These are phyloP conservation scores for Fusarium austroafricanum DNA, from an alignment of 2,329 filamentous ascomycete genomes.

Conservation along the genomic window DNA sequence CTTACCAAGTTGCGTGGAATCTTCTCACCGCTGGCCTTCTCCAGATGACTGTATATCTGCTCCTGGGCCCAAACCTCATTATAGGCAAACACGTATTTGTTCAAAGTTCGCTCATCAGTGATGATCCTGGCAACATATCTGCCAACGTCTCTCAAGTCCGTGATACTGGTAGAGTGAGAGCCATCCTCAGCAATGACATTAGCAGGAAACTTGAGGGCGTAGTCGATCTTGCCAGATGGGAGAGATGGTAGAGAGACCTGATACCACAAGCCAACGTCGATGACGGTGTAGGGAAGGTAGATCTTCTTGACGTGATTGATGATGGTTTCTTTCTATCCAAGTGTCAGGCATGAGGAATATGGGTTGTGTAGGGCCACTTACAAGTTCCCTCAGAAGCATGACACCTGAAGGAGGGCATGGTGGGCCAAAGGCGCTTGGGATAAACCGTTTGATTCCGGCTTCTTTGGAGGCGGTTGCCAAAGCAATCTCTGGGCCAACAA, in stretches of 20 bases:
- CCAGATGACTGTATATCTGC: slow-evolving; percentile 59
- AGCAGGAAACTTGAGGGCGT: slow-evolving; percentile 49
- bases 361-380: not conserved
- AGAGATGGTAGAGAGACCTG: slow-evolving; percentile 54
- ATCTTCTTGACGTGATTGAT: slow-evolving; percentile 61
- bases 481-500: slow-evolving; percentile 6
- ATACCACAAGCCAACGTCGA: slow-evolving; percentile 71
- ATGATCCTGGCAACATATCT: slow-evolving; percentile 63
- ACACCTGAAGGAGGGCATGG: slow-evolving; percentile 23
- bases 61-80: slow-evolving; percentile 59
- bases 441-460: slow-evolving; percentile 31
- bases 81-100: slow-evolving; percentile 63
- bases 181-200: slow-evolving; percentile 59
- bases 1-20: slow-evolving; percentile 45
- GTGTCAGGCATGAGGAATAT: not conserved
- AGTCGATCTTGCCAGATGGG: slow-evolving; percentile 46
- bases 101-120: slow-evolving; percentile 63
- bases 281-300: slow-evolving; percentile 64
- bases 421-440: slow-evolving; percentile 26
- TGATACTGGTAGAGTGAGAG: slow-evolving; percentile 56
- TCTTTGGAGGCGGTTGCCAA: slow-evolving; percentile 27
- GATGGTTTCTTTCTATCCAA: slow-evolving; percentile 59
- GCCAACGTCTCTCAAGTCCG: slow-evolving; percentile 65
- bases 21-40: slow-evolving; percentile 61
- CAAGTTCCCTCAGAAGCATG: slow-evolving; percentile 20